Percentiles rank a stretch among this genome's conserved stretches.
Conservation (phyloP, 495 filamentous ascomycete species). For the Aspergillus asperescens region DNA sequence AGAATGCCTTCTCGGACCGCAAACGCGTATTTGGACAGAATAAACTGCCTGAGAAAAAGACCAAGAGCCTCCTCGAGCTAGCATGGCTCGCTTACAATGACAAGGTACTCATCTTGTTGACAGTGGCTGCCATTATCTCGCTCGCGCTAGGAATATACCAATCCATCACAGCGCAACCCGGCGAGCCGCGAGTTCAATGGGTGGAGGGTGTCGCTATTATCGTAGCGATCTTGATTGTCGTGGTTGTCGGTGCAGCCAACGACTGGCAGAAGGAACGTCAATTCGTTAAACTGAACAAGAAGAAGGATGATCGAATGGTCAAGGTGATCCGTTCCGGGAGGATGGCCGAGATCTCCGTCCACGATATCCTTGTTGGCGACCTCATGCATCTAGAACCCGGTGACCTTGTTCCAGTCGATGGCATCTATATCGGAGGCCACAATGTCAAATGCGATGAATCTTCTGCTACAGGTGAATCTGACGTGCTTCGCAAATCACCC, state of each 20-base stretch:
- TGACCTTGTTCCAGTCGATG: conserved; percentile 79
- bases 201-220: conserved; percentile 71
- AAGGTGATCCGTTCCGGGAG: conserved; percentile 74
- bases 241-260: conserved; percentile 61
- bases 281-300: conserved; percentile 64
- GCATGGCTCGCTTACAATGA: conserved; percentile 84
- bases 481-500: conserved; percentile 65
- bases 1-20: conserved; percentile 54
- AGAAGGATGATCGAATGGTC: conserved; percentile 65
- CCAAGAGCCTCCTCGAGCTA: conserved; percentile 64
- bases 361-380: conserved; percentile 79
- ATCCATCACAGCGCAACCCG: conserved; percentile 42
- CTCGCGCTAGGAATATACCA: conserved; percentile 76
- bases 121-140: conserved; percentile 72
- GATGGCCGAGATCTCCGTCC: conserved; percentile 69
- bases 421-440: conserved; percentile 67
- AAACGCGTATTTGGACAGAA: conserved; percentile 66
- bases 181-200: conserved; percentile 64
- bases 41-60: conserved; percentile 62
- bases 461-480: conserved; percentile 80
- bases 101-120: conserved; percentile 75
- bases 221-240: conserved; percentile 64
- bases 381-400: conserved; percentile 81
- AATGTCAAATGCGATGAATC: conserved; percentile 78
- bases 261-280: conserved; percentile 71